These are phyloP conservation scores for Penicillium sp. DNA, from an alignment of 2,329 filamentous ascomycete genomes.

Conservation along the genomic window DNA sequence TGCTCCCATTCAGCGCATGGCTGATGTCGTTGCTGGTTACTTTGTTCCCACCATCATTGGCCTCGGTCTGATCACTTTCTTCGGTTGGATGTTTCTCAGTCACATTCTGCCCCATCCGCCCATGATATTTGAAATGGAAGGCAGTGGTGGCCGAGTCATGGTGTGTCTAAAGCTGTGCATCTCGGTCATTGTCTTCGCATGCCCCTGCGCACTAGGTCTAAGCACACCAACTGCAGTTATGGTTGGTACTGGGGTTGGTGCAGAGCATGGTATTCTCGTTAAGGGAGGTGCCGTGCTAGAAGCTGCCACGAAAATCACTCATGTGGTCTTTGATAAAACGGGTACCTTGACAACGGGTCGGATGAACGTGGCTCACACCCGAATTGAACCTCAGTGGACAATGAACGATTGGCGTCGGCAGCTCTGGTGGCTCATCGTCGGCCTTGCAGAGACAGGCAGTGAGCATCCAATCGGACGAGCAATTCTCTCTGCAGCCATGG, in stretches of 20 bases:
- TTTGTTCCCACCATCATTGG: slow-evolving; percentile 88
- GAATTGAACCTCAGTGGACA: slow-evolving; percentile 68
- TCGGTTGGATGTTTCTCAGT: slow-evolving; percentile 91
- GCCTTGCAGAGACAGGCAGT: slow-evolving; percentile 90
- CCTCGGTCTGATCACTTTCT: slow-evolving; percentile 80
- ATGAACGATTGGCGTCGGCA: slow-evolving; percentile 64
- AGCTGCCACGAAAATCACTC: slow-evolving; percentile 82
- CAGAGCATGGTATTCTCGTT: slow-evolving; percentile 94
- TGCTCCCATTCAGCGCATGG: slow-evolving; percentile 90
- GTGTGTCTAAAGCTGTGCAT: slow-evolving; percentile 97
- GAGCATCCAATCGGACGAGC: slow-evolving; percentile 96
- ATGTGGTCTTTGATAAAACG: slow-evolving; percentile 93
- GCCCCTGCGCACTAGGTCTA: slow-evolving; percentile 92
- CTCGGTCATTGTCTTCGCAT: slow-evolving; percentile 96
- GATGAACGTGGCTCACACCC: slow-evolving; percentile 81
- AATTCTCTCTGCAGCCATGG: slow-evolving; percentile 72
- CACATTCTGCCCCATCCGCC: slow-evolving; percentile 83
- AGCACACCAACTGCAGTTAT: slow-evolving; percentile 97
- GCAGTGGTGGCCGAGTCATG: slow-evolving; percentile 89
- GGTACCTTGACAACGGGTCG: slow-evolving; percentile 91
- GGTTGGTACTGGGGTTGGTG: slow-evolving; percentile 96
- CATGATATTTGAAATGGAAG: slow-evolving; percentile 75
- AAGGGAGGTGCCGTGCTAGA: slow-evolving; percentile 94
- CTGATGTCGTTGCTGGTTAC: slow-evolving; percentile 86
- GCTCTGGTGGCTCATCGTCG: slow-evolving; percentile 94